Evolutionary conservation across 2,329 filamentous ascomycete species (phyloP), one percentile per base, ranked within the genome.

Genomic region (Paraphaeosphaeria minitans): DNA sequence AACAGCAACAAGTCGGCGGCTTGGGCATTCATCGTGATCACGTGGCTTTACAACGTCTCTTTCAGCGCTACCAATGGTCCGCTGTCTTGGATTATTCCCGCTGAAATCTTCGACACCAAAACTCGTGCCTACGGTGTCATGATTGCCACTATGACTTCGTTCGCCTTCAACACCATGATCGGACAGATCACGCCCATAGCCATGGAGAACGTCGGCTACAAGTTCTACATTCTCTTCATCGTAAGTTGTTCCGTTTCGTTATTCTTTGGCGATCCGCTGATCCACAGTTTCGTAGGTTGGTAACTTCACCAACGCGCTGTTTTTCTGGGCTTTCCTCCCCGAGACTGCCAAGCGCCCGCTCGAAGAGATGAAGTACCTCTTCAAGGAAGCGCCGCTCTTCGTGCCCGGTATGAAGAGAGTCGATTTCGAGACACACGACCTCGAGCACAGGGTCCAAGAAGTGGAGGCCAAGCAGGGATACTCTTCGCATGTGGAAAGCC

Each of bases 1-100:
- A 76, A 74, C 48, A 78, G 81, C 57, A 86, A 86, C 58, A 77
- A 76, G 42, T 78, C 80, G 5, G 88, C 88, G 0, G 82, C 83
- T 7, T 91, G 89, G 88, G 89, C 86, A 1, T 94, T 93, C 76
- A 93, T 93, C 61, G 84, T 87, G 67, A 82, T 85, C 66, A 93
- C 90, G 1, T 93, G 90, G 90, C 73, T 91, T 1, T 93, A 91
- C 82, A 93, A 93, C 77, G 89, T 92, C 79, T 88, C 83, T 43
- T 93, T 92, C 81, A 88, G 84, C 3, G 83, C 84, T 35, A 89
- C 88, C 2, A 90, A 88, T 59, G 90, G 90, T 22, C 89, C 90
- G 0, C 77, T 92, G 1, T 82, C 84, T 21, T 86, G 83, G 83
- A 84, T 85, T 55, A 86, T 88, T 60, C 85, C 85, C 0, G 87